These are phyloP conservation scores for Cystoderma amianthinum DNA, from an alignment of 768 basidiomycete genomes.

Conservation along the genomic window DNA sequence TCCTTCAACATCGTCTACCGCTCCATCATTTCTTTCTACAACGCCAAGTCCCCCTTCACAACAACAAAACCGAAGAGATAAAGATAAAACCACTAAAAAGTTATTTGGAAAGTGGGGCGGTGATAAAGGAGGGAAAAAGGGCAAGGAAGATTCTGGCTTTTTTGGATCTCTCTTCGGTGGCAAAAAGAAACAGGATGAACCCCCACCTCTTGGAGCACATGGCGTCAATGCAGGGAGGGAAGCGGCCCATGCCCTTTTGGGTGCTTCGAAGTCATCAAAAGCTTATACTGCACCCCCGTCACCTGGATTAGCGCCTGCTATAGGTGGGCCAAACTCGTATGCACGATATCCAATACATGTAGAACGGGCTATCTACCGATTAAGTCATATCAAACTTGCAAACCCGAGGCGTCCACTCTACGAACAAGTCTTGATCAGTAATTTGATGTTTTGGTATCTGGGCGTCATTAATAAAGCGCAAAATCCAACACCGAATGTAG, in stretches of 20 bases:
- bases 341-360: constrained; percentile 97
- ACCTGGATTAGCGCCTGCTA: constrained; percentile 39
- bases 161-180: constrained; percentile 89
- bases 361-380: constrained; percentile 93
- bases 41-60: constrained; percentile 24
- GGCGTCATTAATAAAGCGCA: constrained; percentile 94
- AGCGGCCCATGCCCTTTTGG: constrained; percentile 81
- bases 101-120: constrained; percentile 62
- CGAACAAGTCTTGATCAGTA: constrained; percentile 92
- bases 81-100: constrained; percentile 72
- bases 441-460: constrained; percentile 99
- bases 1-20: constrained; percentile 14
- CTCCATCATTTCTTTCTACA: constrained; percentile 21
- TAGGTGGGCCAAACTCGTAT: constrained; percentile 34
- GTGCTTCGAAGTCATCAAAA: constrained; percentile 77
- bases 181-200: constrained; percentile 78
- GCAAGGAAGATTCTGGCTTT: constrained; percentile 64
- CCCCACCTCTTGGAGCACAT: constrained; percentile 20
- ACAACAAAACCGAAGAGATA: constrained; percentile 46
- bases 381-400: constrained; percentile 98
- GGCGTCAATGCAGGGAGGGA: constrained; percentile 65
- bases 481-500: constrained; percentile 30
- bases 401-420: constrained; percentile 95
- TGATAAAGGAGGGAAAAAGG: constrained; percentile 59
- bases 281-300: constrained; percentile 53